Percentiles rank a stretch among this genome's conserved stretches.
Evolutionary conservation across 805 yeast species (phyloP).

Genomic region (Barnettozyma salicaria): DNA sequence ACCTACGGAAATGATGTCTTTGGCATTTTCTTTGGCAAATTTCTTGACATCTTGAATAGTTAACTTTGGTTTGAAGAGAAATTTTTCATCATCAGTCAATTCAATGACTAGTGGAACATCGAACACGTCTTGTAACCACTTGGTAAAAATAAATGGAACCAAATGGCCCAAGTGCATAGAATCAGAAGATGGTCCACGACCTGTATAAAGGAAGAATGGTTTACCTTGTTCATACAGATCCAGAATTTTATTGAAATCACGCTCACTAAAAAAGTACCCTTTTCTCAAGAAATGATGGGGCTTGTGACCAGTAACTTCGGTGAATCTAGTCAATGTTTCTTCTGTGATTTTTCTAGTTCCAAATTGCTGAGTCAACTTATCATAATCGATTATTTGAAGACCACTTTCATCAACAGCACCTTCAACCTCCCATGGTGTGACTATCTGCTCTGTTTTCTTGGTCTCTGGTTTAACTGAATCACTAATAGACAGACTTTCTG

Average conservation of each 20-base stretch:
- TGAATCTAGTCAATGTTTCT: constrained; percentile 73
- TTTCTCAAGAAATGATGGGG: constrained; percentile 89
- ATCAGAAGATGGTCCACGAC: constrained; percentile 93
- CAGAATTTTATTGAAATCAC: constrained; percentile 73
- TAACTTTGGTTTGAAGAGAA: constrained; percentile 84
- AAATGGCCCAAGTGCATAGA: constrained; percentile 96
- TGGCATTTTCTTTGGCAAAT: constrained; percentile 78
- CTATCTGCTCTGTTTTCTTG: constrained; percentile 25
- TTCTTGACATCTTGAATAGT: constrained; percentile 82
- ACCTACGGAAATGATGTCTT: constrained; percentile 90
- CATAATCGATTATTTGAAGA: constrained; percentile 87
- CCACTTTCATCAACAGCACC: constrained; percentile 96
- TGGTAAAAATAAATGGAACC: constrained; percentile 92
- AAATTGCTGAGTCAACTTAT: constrained; percentile 76
- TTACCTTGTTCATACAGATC: constrained; percentile 91
- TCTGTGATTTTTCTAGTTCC: constrained; percentile 72
- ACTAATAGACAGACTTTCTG: constrained; percentile 2
- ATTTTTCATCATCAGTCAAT: constrained; percentile 95
- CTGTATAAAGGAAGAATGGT: constrained; percentile 93
- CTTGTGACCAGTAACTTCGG: constrained; percentile 74
- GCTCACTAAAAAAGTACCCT: constrained; percentile 88
- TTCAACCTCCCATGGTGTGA: constrained; percentile 98
- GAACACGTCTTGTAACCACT: constrained; percentile 97
- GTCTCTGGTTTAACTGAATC: not conserved
- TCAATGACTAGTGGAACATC: constrained; percentile 94